Evolutionary conservation across 2,329 filamentous ascomycete species (phyloP), one percentile per base, ranked within the genome.

Genomic region (Metarhizium album): DNA sequence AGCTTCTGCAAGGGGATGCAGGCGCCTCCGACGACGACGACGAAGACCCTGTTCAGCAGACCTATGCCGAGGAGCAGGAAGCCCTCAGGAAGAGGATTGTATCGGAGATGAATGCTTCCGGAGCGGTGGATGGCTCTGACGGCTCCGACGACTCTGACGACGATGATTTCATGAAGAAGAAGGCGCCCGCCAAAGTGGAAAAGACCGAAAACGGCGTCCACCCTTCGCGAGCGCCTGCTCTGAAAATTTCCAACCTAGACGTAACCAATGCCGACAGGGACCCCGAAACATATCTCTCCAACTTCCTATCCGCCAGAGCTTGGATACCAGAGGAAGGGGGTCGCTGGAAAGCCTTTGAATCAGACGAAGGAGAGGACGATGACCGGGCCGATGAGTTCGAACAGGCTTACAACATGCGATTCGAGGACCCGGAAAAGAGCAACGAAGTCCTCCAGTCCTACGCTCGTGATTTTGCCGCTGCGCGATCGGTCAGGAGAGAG

Each of bases 321-420:
- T 98, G 93, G 93, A 79, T 91, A 6, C 81, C 86, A 0, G 78
- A 79, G 9, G 80, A 79, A 48, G 75, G 74, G 42, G 74, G 79
- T 22, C 78, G 78, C 42, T 90, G 87, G 68, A 76, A 90, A 59
- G 87, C 90, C 0, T 86, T 98, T 52, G 89, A 96, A 63, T 95
- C 90, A 0, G 93, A 98, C 58, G 90, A 96, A 56, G 88, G 95
- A 48, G 88, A 76, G 2, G 88, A 76, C 3, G 75, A 89, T 46
- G 82, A 87, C 29, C 77, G 80, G 45, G 90, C 90, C 24, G 91
- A 97, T 43, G 82, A 85, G 54, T 95, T 91, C 61, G 93, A 98
- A 70, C 79, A 87, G 57, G 90, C 90, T 4, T 98, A 95, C 72
- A 98, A 98, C 70, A 71, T 96, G 69, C 86, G 93, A 33, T 98